A percentile compares a stretch with the other conserved stretches of the same genome.
These are phyloP conservation scores for Kwoniella sp. DNA, from an alignment of 768 basidiomycete species.

Conservation along the genomic window DNA sequence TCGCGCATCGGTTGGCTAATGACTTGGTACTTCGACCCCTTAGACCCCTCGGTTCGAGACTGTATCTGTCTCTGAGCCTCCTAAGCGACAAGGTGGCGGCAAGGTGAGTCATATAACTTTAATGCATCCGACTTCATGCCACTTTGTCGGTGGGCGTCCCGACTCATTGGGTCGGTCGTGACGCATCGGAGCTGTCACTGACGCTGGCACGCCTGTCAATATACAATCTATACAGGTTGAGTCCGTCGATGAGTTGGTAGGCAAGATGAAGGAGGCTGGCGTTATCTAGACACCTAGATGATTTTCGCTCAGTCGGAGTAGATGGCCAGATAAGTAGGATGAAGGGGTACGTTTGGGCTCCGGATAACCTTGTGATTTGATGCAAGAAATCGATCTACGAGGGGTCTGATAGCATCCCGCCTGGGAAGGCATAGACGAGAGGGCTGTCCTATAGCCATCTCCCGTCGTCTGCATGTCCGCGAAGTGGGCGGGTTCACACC, in stretches of 20 bases:
- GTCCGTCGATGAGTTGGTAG: constrained; percentile 83
- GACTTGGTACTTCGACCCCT: not conserved
- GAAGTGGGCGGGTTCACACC: too few relatives aligned
- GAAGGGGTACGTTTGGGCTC: not conserved
- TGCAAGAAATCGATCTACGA: too few relatives aligned
- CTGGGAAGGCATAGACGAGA: too few relatives aligned
- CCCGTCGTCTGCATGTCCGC: too few relatives aligned
- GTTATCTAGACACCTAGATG: constrained; percentile 44
- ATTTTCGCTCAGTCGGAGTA: not conserved
- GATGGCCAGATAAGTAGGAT: not conserved
- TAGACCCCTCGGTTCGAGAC: constrained; percentile 76
- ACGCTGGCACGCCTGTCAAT: too few relatives aligned
- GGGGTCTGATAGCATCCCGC: too few relatives aligned
- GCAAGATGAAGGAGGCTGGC: constrained; percentile 86
- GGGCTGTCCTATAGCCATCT: too few relatives aligned
- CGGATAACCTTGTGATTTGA: too few relatives aligned
- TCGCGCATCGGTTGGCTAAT: not conserved
- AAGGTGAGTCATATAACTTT: constrained; percentile 63
- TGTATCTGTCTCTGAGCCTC: constrained; percentile 84
- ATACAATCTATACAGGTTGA: constrained; percentile 69
- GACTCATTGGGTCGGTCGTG: too few relatives aligned
- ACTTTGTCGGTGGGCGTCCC: too few relatives aligned
- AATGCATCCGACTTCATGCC: too few relatives aligned
- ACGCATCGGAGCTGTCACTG: too few relatives aligned
- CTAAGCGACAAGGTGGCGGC: constrained; percentile 82